These are phyloP conservation scores for Rhizodiscina lignyota DNA, from an alignment of 495 filamentous ascomycete genomes.

Conservation along the genomic window DNA sequence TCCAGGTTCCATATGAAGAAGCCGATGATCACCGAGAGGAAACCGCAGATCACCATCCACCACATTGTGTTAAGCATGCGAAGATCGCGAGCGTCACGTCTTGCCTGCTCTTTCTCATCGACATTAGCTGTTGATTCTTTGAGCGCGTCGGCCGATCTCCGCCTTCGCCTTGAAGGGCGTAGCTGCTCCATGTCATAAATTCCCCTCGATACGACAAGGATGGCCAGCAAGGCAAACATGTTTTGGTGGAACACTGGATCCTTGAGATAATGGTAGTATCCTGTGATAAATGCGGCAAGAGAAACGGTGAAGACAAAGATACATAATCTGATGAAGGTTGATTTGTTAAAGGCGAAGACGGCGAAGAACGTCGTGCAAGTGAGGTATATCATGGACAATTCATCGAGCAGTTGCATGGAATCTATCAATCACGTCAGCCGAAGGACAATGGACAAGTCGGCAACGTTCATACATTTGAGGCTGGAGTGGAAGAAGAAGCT, in stretches of 20 bases:
- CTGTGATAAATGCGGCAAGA: conserved; percentile 3
- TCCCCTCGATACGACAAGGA: not conserved
- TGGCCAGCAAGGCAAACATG: conserved; percentile 4
- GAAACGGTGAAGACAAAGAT: conserved; percentile 1
- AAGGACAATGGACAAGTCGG: not conserved
- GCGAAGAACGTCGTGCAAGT: conserved; percentile 3
- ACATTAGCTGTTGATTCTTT: too few relatives aligned
- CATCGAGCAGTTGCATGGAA: conserved; percentile 5
- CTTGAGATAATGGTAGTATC: conserved; percentile 7
- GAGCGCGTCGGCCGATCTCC: too few relatives aligned
- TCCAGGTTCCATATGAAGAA: conserved; percentile 6
- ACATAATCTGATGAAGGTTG: not conserved
- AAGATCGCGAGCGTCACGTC: conserved; percentile 1
- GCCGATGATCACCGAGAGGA: not conserved
- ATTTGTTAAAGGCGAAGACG: conserved; percentile 1
- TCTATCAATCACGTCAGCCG: not conserved
- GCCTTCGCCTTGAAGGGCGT: not conserved
- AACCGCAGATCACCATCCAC: not conserved
- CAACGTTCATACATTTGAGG: conserved; percentile 13
- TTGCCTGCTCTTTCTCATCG: not conserved
- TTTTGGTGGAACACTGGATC: conserved; percentile 8
- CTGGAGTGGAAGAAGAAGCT: conserved; percentile 20
- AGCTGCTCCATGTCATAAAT: conserved; percentile 5
- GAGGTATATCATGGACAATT: conserved; percentile 8
- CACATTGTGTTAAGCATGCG: not conserved